Percentiles rank a stretch among this genome's conserved stretches.
phyloP scores from a whole-genome alignment of 331 rosid genomes.

The Arachis monticola region DNA sequence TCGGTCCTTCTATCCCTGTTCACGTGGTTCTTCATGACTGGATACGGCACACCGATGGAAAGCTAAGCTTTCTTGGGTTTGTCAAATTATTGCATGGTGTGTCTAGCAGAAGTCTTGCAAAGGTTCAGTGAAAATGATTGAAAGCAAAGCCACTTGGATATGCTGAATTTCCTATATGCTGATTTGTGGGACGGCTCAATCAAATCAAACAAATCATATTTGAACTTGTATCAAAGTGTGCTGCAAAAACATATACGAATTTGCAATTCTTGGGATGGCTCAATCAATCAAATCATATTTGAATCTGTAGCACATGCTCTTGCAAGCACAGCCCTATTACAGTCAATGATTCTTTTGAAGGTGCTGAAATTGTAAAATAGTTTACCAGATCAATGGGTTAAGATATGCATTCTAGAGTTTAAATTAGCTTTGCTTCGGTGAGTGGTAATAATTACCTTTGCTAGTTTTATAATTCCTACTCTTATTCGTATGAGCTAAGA shows the following conservation, averaged over 20 bases:
- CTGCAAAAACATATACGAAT: background rate
- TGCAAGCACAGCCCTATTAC: conserved; percentile 32
- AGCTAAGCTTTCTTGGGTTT: conserved; percentile 96
- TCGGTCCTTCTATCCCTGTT: conserved; percentile 97
- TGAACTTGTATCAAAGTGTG: conserved; percentile 31
- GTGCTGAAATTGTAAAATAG: conserved; percentile 44
- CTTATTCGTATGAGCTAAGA: background rate
- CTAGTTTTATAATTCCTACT: conserved; percentile 26
- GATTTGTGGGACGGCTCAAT: conserved; percentile 12
- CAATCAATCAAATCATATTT: conserved; percentile 3
- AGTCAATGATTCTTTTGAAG: conserved; percentile 48
- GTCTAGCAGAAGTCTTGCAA: conserved; percentile 78
- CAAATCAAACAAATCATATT: conserved; percentile 3
- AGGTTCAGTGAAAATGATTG: conserved; percentile 56
- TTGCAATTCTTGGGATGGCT: no score
- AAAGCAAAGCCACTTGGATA: conserved; percentile 27
- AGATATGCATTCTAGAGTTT: conserved; percentile 45
- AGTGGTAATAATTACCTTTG: conserved; percentile 40
- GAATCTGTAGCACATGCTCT: conserved; percentile 34
- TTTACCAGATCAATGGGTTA: conserved; percentile 35
- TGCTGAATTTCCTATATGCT: background rate
- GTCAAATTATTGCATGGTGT: conserved; percentile 90
- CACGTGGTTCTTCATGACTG: conserved; percentile 97
- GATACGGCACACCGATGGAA: conserved; percentile 99
- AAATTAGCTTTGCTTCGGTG: conserved; percentile 45